Evolutionary conservation across 352 stramenopile species (phyloP).

Genomic region (Lagenidium sp.): DNA sequence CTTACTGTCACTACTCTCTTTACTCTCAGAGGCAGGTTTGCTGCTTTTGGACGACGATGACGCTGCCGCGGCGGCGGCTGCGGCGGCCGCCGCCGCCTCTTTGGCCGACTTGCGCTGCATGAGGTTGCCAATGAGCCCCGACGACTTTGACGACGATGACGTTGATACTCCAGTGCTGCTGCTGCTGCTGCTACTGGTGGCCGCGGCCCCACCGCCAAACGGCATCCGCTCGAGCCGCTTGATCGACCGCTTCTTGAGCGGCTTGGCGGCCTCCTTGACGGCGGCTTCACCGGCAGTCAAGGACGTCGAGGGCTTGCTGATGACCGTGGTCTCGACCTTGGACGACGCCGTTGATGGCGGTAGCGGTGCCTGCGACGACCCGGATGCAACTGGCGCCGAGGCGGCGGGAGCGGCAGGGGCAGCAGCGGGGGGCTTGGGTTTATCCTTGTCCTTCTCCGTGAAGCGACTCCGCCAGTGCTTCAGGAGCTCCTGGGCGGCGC

Average conservation of each 20-base stretch:
- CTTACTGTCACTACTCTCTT: conserved; percentile 14
- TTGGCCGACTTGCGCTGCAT: conserved; percentile 80
- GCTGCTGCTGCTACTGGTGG: background rate
- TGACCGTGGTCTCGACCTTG: background rate
- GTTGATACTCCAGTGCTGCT: no score
- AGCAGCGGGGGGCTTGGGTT: conserved; percentile 7
- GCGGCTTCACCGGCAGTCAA: conserved; percentile 9
- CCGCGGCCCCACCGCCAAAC: conserved; percentile 34
- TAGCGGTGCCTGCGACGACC: background rate
- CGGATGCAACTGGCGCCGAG: conserved; percentile 10
- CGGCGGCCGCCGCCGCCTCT: conserved; percentile 33
- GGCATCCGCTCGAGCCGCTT: conserved; percentile 70
- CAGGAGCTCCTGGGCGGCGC: conserved; percentile 70
- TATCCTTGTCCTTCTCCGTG: conserved; percentile 72
- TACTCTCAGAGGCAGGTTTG: conserved; percentile 20
- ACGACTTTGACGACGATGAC: conserved; percentile 47
- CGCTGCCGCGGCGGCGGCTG: no score
- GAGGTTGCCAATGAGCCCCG: conserved; percentile 72
- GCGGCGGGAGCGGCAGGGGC: conserved; percentile 3
- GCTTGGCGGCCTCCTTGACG: conserved; percentile 25
- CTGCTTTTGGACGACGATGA: conserved; percentile 23
- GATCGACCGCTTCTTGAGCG: conserved; percentile 58
- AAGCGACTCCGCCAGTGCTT: conserved; percentile 82
- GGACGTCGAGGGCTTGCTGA: background rate
- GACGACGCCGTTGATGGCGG: background rate